Conservation (phyloP, 1,284 basidiomycete genomes). For the Ustilago hordei region DNA sequence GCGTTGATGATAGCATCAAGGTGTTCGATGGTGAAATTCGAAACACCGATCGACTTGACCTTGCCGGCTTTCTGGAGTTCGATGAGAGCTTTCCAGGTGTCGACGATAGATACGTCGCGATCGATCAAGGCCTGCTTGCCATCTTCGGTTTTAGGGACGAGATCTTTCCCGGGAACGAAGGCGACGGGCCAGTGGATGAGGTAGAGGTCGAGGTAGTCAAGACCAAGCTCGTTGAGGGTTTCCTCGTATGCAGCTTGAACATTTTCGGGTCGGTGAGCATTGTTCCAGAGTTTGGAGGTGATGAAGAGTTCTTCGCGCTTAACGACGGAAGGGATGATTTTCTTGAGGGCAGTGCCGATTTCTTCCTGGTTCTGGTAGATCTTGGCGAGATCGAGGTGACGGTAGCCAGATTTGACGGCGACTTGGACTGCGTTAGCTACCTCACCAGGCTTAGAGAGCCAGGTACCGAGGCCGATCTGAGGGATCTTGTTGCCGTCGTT, state of each 20-base stretch:
- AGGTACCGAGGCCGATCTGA: slow-evolving; percentile 79
- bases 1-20: slow-evolving; percentile 79
- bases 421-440: slow-evolving; percentile 76
- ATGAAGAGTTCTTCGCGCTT: slow-evolving; percentile 72
- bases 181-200: slow-evolving; percentile 88
- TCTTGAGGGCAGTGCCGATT: slow-evolving; percentile 72
- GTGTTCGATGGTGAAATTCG: slow-evolving; percentile 80
- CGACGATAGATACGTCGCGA: slow-evolving; percentile 75
- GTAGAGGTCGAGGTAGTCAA: slow-evolving; percentile 71
- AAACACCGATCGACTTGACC: slow-evolving; percentile 74
- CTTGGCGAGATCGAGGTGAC: slow-evolving; percentile 65
- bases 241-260: slow-evolving; percentile 70
- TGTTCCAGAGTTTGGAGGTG: slow-evolving; percentile 76
- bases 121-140: slow-evolving; percentile 74
- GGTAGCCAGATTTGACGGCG: slow-evolving; percentile 63
- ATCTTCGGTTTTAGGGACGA: slow-evolving; percentile 73
- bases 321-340: slow-evolving; percentile 69
- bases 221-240: slow-evolving; percentile 69
- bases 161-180: slow-evolving; percentile 56
- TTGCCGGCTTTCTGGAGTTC: slow-evolving; percentile 72
- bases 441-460: slow-evolving; percentile 81
- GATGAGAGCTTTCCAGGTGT: slow-evolving; percentile 85
- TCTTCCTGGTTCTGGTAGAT: slow-evolving; percentile 68
- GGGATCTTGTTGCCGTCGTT: slow-evolving; percentile 68
- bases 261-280: slow-evolving; percentile 72